Percentiles rank a stretch among this genome's conserved stretches.
These are phyloP conservation scores for Pterocarpus santalinus DNA, from an alignment of 306 rosid species.

Conservation along the genomic window DNA sequence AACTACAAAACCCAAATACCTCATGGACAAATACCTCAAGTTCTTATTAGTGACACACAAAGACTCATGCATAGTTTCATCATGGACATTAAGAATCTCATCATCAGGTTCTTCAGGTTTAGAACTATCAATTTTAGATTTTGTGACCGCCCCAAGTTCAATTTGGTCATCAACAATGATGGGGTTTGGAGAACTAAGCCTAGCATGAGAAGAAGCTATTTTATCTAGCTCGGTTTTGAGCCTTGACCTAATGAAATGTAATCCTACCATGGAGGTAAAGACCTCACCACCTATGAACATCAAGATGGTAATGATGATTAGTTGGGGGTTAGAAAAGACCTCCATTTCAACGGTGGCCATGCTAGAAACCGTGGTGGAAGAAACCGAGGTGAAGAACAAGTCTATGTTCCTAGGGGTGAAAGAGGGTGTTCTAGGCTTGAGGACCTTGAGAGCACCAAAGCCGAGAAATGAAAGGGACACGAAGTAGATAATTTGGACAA, in stretches of 20 bases:
- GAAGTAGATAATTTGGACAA: constrained; percentile 59
- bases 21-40: constrained; percentile 43
- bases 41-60: constrained; percentile 5
- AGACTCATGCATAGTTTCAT: background rate
- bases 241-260: constrained; percentile 51
- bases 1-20: constrained; percentile 53
- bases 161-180: background rate
- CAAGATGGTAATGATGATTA: constrained; percentile 54
- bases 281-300: constrained; percentile 74
- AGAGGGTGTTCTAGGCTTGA: constrained; percentile 34
- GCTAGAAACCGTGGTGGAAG: constrained; percentile 72
- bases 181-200: constrained; percentile 16
- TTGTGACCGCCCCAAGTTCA: constrained; percentile 24
- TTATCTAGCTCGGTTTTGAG: constrained; percentile 44
- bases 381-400: constrained; percentile 68
- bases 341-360: constrained; percentile 78
- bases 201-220: constrained; percentile 21
- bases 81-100: background rate
- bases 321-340: constrained; percentile 62
- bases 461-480: constrained; percentile 56
- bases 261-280: constrained; percentile 66
- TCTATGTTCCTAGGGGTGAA: constrained; percentile 49
- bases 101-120: background rate
- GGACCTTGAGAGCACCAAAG: constrained; percentile 47
- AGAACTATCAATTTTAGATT: background rate